Conservation (phyloP, 805 yeast genomes). For the Zygosaccharomyces siamensis region DNA sequence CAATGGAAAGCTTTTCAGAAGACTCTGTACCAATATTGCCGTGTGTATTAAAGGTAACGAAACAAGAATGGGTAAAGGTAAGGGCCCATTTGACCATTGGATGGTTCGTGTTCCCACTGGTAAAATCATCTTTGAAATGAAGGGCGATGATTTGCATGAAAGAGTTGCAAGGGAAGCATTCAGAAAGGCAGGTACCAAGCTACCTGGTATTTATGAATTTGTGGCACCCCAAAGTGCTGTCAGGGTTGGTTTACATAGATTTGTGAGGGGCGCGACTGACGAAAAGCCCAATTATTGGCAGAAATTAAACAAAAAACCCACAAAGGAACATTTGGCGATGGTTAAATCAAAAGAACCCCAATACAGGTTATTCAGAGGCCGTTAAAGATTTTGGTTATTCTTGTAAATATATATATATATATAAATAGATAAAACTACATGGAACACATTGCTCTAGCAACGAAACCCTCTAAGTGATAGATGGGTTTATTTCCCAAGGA, state of each 20-base stretch:
- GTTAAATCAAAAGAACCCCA: conserved; percentile 46
- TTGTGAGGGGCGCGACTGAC: conserved; percentile 39
- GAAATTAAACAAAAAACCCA: conserved; percentile 53
- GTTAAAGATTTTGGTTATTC: conserved; percentile 35
- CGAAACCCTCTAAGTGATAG: conserved; percentile 91
- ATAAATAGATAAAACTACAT: conserved; percentile 31
- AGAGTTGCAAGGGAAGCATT: conserved; percentile 84
- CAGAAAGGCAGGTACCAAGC: conserved; percentile 83
- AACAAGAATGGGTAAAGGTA: conserved; percentile 99
- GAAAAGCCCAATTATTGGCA: conserved; percentile 50
- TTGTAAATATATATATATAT: conserved; percentile 6
- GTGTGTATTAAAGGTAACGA: conserved; percentile 97
- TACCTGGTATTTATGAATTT: conserved; percentile 90
- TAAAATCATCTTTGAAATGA: conserved; percentile 80
- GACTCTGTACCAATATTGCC: conserved; percentile 79
- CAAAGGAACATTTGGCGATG: conserved; percentile 56
- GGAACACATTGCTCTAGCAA: conserved; percentile 80
- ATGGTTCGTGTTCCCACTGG: conserved; percentile 95
- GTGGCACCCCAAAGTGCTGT: conserved; percentile 58
- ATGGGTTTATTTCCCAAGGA: conserved; percentile 84
- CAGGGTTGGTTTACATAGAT: conserved; percentile 63
- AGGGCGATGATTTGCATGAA: conserved; percentile 73
- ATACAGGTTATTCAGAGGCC: conserved; percentile 58
- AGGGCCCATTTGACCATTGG: conserved; percentile 97
- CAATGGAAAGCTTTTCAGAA: conserved; percentile 65